Conservation (phyloP, 805 yeast genomes). For the Myxozyma sirexii region DNA sequence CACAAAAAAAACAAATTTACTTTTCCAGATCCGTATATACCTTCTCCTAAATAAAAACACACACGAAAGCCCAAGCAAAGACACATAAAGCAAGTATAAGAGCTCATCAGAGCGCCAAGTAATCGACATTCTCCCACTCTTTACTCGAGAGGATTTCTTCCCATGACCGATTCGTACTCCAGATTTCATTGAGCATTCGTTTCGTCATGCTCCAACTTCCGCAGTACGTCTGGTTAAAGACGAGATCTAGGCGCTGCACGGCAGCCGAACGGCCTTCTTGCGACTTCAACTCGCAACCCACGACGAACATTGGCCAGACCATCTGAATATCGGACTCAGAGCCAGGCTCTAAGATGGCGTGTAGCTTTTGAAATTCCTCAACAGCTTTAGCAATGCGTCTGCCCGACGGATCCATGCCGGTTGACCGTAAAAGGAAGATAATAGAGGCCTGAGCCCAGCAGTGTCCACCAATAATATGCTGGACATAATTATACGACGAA, state of each 20-base stretch:
- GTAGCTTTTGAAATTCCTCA: constrained; percentile 22
- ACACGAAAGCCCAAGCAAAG: not conserved
- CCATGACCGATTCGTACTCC: constrained; percentile 23
- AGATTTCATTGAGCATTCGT: constrained; percentile 16
- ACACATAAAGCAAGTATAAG: not conserved
- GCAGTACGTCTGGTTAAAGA: constrained; percentile 10
- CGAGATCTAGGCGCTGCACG: constrained; percentile 11
- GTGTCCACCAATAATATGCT: constrained; percentile 27
- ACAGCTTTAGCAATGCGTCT: constrained; percentile 21
- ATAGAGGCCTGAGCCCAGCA: constrained; percentile 34
- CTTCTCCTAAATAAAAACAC: not conserved
- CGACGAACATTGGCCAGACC: constrained; percentile 32
- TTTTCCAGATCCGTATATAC: constrained; percentile 7
- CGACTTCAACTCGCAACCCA: constrained; percentile 28
- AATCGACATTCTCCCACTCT: constrained; percentile 29
- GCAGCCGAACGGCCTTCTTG: constrained; percentile 11
- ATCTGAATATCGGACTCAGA: constrained; percentile 27
- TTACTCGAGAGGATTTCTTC: constrained; percentile 24
- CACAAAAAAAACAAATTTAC: not conserved
- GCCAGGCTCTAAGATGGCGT: constrained; percentile 17
- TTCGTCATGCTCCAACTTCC: constrained; percentile 25
- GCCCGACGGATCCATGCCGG: constrained; percentile 33
- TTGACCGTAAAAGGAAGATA: constrained; percentile 26
- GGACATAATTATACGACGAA: constrained; percentile 25
- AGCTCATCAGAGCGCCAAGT: constrained; percentile 16